phyloP scores from a whole-genome alignment of 148 eudicot genomes.

The Selenicereus undatus region DNA sequence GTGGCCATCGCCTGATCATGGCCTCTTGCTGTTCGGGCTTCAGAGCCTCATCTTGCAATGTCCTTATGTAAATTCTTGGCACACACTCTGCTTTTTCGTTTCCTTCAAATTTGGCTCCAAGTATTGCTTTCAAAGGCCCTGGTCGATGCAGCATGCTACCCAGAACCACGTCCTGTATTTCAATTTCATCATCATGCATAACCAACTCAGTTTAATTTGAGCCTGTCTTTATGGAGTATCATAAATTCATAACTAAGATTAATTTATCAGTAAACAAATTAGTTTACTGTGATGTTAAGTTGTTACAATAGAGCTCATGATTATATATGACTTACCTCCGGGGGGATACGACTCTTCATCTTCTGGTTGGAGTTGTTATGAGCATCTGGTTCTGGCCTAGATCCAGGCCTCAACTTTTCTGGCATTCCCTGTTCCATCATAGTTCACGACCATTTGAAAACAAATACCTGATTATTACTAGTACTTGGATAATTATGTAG shows the following conservation, averaged over 20 bases:
- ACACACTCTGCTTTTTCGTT: neutral
- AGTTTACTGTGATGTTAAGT: too few relatives aligned
- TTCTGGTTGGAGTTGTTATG: neutral
- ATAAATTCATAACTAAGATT: neutral
- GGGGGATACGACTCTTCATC: neutral
- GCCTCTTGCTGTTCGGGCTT: conserved; percentile 14
- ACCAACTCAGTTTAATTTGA: too few relatives aligned
- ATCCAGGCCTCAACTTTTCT: too few relatives aligned
- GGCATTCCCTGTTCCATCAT: neutral
- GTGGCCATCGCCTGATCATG: conserved; percentile 31
- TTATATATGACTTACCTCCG: neutral
- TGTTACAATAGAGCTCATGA: neutral
- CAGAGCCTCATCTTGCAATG: conserved; percentile 10
- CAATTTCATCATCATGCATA: neutral
- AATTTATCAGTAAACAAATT: neutral
- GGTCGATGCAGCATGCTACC: conserved; percentile 3
- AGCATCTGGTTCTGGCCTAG: neutral
- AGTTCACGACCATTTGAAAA: too few relatives aligned
- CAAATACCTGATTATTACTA: too few relatives aligned
- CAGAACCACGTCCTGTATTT: neutral
- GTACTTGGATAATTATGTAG: too few relatives aligned
- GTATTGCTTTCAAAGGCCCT: neutral
- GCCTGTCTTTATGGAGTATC: too few relatives aligned
- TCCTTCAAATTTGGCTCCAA: conserved; percentile 10
- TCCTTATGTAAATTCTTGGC: conserved; percentile 24